Evolutionary conservation across 176 grass and related monocot species (phyloP), one percentile per base, ranked within the genome.

Genomic region (Musa beccarii): DNA sequence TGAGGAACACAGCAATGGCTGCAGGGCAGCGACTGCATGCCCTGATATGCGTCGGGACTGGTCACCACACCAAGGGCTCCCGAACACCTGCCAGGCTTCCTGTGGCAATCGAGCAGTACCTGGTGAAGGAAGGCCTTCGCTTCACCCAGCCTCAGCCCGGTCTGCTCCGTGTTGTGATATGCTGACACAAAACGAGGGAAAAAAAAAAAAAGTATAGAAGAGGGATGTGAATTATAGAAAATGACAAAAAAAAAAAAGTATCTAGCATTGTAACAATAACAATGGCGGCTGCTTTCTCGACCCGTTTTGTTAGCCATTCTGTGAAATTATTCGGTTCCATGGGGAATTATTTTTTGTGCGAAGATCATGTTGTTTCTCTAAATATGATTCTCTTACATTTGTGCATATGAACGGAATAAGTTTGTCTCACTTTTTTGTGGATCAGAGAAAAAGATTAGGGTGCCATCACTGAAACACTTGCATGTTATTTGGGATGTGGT

Each of bases 21-120:
- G 53, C 90, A 21, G 82, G 95, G 20, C 87, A 92, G 84, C 89
- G 84, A 71, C 59, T 89, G 80, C 88, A 93, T 17, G 82, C 91
- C 63, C 86, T 99, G 84, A 56, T 99, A 25, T 94, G 86, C 17
- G 90, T 99, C 2, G 95, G 95, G 23, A 99, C 90, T 57, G 95
- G 95, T 10, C 90, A 99, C 74, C 95, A 99, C 34, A 99, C 95
- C 65, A 99, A 94, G 86, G 95, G 90, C 8, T 83, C 86, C 22
- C 88, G 95, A 53, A 94, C 90, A 2, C 81, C 80, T 65, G 86
- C 88, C 10, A 94, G 95, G 84, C 79, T 99, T 63, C 95, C 95
- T 1, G 89, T 91, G 0, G 90, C 90, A 0, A 72, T 99, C 12
- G 95, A 99, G 83, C 95, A 89, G 70, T 94, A 91, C 82, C 86